Base-by-base conservation (phyloP, 1,139 yeast species). In the Blastobotrys arbuscula region DNA sequence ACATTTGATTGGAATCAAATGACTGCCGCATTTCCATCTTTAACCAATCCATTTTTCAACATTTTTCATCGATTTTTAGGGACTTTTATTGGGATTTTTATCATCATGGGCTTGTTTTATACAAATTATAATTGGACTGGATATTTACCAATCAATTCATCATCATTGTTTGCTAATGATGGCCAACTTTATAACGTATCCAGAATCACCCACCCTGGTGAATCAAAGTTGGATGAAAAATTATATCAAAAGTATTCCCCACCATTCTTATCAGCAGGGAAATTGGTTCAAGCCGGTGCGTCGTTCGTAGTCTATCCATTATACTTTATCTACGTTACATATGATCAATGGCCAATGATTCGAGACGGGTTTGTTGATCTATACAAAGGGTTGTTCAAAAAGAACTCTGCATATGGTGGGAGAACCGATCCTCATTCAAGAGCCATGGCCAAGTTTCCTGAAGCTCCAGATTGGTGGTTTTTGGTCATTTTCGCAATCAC, bases 401-500 rank as follows among this genome's bases (percentile, higher is more conserved):
- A 23, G 15, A 20, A 33, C 5, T 6, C 18, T 20, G 10, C 19
- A 13, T 33, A 21, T 13, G 19, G 18, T 19, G 45, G 39, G 3
- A 60, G 71, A 20, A 5, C 3, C 2, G 85, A 81, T 56, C 79
- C 84, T 0, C 55, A 53, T 42, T 47, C 54, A 26, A 31, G 53
- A 26, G 74, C 76, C 78, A 77, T 78, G 81, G 52, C 69, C 30
- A 65, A 63, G 23, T 78, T 78, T 59, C 70, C 69, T 31, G 85
- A 81, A 56, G 84, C 79, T 36, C 86, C 86, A 16, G 82, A 78
- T 51, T 76, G 77, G 77, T 78, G 78, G 73, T 81, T 75, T 55
- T 56, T 76, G 28, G 48, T 65, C 13, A 69, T 80, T 23, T 65
- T 81, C 51, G 51, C 74, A 7, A 54, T 74, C 31, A 70, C 83